phyloP scores from a whole-genome alignment of 768 basidiomycete genomes.

The Hygrocybe punicea region DNA sequence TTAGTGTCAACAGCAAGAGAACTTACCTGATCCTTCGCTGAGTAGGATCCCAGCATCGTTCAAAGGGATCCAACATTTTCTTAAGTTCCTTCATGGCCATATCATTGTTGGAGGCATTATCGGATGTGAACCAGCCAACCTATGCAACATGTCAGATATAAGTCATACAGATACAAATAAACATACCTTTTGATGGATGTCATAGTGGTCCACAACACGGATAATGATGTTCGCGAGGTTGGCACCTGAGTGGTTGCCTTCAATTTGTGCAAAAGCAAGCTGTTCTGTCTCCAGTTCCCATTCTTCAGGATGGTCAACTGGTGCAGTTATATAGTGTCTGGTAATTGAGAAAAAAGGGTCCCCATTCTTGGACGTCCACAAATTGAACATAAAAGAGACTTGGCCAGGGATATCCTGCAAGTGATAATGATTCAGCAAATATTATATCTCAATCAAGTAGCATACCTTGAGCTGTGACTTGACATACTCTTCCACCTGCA shows the following conservation, averaged over 20 bases:
- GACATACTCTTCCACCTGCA: conserved; percentile 4
- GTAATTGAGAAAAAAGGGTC: conserved; percentile 18
- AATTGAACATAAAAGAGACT: conserved; percentile 17
- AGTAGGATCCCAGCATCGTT: conserved; percentile 21
- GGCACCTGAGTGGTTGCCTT: conserved; percentile 14
- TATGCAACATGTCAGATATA: conserved; percentile 5
- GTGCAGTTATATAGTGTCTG: conserved; percentile 15
- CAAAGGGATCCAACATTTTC: conserved; percentile 9
- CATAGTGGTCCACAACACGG: conserved; percentile 16
- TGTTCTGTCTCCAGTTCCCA: conserved; percentile 13
- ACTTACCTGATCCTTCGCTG: conserved; percentile 21
- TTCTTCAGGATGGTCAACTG: neutral
- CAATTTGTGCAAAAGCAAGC: conserved; percentile 8
- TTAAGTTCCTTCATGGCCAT: conserved; percentile 20
- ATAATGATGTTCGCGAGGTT: conserved; percentile 18
- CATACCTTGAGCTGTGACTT: neutral
- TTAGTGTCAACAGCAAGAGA: neutral
- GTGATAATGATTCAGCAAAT: neutral
- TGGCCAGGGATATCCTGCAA: too few species aligned
- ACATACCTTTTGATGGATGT: conserved; percentile 21
- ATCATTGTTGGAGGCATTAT: conserved; percentile 29
- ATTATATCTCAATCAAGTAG: neutral
- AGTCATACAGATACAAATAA: neutral
- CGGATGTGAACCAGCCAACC: conserved; percentile 31
- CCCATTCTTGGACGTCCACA: conserved; percentile 14